Evolutionary conservation across 371 early-diverging fungal species (phyloP), one percentile per base, ranked within the genome.

Genomic region (Rhizopus arrhizus): DNA sequence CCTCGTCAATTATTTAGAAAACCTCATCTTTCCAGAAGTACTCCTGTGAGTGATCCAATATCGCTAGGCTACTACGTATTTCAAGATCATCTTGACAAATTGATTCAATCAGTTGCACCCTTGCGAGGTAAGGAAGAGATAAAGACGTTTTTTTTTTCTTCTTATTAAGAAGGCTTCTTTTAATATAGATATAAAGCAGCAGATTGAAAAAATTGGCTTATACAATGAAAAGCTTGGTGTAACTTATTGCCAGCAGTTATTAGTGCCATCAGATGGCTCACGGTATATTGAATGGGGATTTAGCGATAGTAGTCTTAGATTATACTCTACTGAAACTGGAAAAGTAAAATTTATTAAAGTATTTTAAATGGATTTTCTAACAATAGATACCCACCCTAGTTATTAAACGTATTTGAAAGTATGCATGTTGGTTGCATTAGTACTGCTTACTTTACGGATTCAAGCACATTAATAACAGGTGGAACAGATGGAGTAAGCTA

Each of bases 1-100:
- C 94, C 95, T 13, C 75, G 87, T 5, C 95, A 95, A 56, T 63
- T 95, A 28, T 95, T 95, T 62, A 86, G 80, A 49, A 84, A 82
- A 61, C 90, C 93, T 0, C 95, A 95, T 72, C 88, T 90, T 31
- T 61, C 72, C 4, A 74, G 87, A 40, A 51, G 64, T 3, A 67
- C 74, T 8, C 57, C 69, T 5, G 68, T 69, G 35, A 62, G 63
- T 11, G 83, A 81, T 40, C 73, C 75, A 2, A 38, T 72, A 51
- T 62, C 64, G 9, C 52, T 68, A 15, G 76, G 76, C 1, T 75
- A 66, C 15, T 86, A 82, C 53, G 71, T 76, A 22, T 64, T 89
- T 41, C 77, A 83, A 5, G 64, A 72, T 7, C 75, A 87, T 58
- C 59, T 80, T 5, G 72, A 84, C n/a, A 80, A 78, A 33, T 60